Conservation (phyloP, 352 stramenopile species). For the Phytophthora tentaculata region DNA sequence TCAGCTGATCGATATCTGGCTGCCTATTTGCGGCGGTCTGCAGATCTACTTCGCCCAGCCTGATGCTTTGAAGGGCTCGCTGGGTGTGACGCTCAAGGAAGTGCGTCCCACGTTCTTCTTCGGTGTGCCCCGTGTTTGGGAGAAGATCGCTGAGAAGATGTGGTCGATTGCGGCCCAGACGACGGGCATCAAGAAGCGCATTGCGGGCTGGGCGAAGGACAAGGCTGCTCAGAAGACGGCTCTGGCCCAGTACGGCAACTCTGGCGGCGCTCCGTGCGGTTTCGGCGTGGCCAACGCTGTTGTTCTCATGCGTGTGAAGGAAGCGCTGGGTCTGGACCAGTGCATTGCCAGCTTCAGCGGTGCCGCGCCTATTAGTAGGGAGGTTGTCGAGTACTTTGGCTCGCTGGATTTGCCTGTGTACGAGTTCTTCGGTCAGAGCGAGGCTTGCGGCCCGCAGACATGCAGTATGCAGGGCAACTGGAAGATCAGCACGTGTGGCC, state of each 20-base stretch:
- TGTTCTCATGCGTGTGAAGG: constrained; percentile 88
- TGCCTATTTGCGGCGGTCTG: constrained; percentile 66
- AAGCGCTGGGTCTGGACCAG: constrained; percentile 92
- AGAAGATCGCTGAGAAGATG: constrained; percentile 94
- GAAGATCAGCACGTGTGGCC: constrained; percentile 89
- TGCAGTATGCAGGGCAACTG: constrained; percentile 81
- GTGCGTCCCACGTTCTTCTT: constrained; percentile 91
- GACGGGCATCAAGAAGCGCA: constrained; percentile 92
- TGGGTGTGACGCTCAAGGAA: constrained; percentile 87
- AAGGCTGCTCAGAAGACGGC: constrained; percentile 82
- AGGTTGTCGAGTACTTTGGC: constrained; percentile 95
- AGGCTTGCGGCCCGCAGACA: constrained; percentile 88
- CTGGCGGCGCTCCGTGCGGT: constrained; percentile 85
- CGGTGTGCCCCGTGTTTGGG: constrained; percentile 91
- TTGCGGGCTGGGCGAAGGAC: constrained; percentile 91
- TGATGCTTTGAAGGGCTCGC: constrained; percentile 90
- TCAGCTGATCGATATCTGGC: constrained; percentile 89
- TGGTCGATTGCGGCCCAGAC: constrained; percentile 84
- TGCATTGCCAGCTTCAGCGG: constrained; percentile 76
- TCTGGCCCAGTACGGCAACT: constrained; percentile 86
- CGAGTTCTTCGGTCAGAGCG: constrained; percentile 94
- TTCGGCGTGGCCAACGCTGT: constrained; percentile 90
- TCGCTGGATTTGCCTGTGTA: constrained; percentile 95
- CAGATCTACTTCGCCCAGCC: constrained; percentile 90
- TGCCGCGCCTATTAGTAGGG: constrained; percentile 92